Evolutionary conservation across 352 stramenopile species (phyloP).

Genomic region (Phytophthora fragariaefolia): DNA sequence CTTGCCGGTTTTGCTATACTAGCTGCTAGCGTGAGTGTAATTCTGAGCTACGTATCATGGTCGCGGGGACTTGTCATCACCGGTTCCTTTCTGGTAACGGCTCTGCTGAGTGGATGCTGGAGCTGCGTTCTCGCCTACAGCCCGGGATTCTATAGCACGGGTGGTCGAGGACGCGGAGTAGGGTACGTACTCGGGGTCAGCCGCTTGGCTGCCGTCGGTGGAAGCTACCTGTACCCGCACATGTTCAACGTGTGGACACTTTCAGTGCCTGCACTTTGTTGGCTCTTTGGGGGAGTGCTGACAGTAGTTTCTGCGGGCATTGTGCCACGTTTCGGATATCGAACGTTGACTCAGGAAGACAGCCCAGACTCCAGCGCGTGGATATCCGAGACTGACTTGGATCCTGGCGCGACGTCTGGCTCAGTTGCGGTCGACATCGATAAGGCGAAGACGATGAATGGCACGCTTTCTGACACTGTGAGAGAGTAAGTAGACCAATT

Average conservation of each 20-base stretch:
- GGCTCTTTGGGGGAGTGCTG: constrained; percentile 33
- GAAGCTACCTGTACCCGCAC: constrained; percentile 35
- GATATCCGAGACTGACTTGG: constrained; percentile 14
- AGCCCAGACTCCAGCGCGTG: not conserved
- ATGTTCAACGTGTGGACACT: constrained; percentile 49
- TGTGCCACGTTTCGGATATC: constrained; percentile 24
- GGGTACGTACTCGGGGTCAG: constrained; percentile 36
- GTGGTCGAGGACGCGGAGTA: constrained; percentile 31
- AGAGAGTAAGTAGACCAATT: not conserved
- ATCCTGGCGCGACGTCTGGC: constrained; percentile 4
- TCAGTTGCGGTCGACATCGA: not conserved
- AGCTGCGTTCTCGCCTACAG: constrained; percentile 35
- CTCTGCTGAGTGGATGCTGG: constrained; percentile 35
- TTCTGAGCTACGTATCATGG: constrained; percentile 38
- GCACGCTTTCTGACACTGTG: not conserved
- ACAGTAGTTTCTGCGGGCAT: constrained; percentile 10
- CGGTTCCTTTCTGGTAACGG: constrained; percentile 21
- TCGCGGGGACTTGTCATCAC: constrained; percentile 21
- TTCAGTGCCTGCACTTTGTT: constrained; percentile 28
- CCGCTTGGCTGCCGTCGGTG: constrained; percentile 30
- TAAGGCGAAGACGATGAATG: not conserved
- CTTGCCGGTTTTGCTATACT: constrained; percentile 25
- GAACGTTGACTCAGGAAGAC: constrained; percentile 12
- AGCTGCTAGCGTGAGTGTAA: constrained; percentile 13
- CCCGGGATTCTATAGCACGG: constrained; percentile 17